These are phyloP conservation scores for Eutrema salsugineum DNA, from an alignment of 441 rosid species.

Conservation along the genomic window DNA sequence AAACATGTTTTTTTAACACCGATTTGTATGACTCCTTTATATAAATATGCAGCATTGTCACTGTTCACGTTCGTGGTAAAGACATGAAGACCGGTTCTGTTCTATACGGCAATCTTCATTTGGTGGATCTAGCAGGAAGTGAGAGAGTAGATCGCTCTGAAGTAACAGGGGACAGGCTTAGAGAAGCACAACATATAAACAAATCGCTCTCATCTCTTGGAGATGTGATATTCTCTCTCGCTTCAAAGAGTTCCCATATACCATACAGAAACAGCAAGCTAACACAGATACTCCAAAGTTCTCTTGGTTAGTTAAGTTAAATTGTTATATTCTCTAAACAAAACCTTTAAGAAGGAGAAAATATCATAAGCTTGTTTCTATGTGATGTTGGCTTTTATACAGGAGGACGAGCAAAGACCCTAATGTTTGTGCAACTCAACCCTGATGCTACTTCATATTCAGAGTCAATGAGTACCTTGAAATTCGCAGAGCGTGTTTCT, in stretches of 20 bases:
- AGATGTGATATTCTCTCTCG: constrained; percentile 64
- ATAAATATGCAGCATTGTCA: constrained; percentile 55
- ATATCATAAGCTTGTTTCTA: constrained; percentile 1
- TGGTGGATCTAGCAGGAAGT: constrained; percentile 77
- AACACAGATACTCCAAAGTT: constrained; percentile 67
- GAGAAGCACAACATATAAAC: constrained; percentile 77
- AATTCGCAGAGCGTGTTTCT: constrained; percentile 70
- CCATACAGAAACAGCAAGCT: constrained; percentile 83
- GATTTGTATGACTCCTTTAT: not conserved
- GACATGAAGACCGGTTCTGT: constrained; percentile 45
- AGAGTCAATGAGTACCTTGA: constrained; percentile 59
- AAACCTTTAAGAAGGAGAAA: too few relatives aligned
- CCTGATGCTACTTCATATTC: constrained; percentile 49
- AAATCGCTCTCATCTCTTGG: constrained; percentile 72
- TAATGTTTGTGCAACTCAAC: constrained; percentile 70
- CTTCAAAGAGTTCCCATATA: constrained; percentile 59
- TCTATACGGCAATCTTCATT: constrained; percentile 51
- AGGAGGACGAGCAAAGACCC: constrained; percentile 74
- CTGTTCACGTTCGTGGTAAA: constrained; percentile 58
- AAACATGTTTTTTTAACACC: not conserved
- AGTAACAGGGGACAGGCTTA: constrained; percentile 56
- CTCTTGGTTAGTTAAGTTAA: constrained; percentile 42
- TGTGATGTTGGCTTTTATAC: not conserved
- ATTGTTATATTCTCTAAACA: too few relatives aligned
- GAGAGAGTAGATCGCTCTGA: constrained; percentile 73